Evolutionary conservation across 78 protist species (phyloP).

Genomic region (Isochrysis galbana): DNA sequence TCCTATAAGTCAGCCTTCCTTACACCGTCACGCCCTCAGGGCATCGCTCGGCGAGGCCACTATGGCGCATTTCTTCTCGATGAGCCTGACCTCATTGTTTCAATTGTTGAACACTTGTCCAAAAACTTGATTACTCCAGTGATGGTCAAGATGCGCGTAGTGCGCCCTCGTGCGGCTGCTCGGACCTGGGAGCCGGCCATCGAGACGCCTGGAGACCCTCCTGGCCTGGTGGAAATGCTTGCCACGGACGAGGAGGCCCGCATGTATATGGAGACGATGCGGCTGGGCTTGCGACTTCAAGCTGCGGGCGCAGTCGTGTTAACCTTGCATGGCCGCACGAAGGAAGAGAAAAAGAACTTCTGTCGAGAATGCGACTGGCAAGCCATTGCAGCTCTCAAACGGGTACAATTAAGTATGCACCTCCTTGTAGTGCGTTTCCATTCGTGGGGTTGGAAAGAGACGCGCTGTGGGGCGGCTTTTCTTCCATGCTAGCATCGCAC

Average conservation of each 20-base stretch:
- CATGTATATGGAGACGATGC: neutral
- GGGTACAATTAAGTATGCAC: too few species aligned
- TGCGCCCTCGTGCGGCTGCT: neutral
- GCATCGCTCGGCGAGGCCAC: slow-evolving; percentile 36
- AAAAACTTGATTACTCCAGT: neutral
- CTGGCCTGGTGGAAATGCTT: neutral
- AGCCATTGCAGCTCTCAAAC: neutral
- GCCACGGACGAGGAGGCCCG: neutral
- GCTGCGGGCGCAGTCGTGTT: neutral
- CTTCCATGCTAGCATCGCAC: too few species aligned
- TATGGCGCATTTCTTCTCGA: slow-evolving; percentile 35
- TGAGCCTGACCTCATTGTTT: neutral
- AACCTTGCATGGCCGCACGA: slow-evolving; percentile 5
- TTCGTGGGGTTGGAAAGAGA: too few species aligned
- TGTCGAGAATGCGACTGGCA: neutral
- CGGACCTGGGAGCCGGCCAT: neutral
- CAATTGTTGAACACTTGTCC: neutral
- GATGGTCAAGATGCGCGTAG: neutral
- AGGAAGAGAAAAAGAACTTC: neutral
- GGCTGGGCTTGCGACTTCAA: neutral
- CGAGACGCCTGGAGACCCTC: neutral
- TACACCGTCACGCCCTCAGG: too few species aligned
- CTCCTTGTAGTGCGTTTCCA: too few species aligned
- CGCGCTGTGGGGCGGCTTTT: too few species aligned
- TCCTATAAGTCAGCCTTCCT: too few species aligned